Percentiles rank a stretch among this genome's conserved stretches.
These are phyloP conservation scores for Thelonectria olida DNA, from an alignment of 2,329 filamentous ascomycete genomes.

Conservation along the genomic window DNA sequence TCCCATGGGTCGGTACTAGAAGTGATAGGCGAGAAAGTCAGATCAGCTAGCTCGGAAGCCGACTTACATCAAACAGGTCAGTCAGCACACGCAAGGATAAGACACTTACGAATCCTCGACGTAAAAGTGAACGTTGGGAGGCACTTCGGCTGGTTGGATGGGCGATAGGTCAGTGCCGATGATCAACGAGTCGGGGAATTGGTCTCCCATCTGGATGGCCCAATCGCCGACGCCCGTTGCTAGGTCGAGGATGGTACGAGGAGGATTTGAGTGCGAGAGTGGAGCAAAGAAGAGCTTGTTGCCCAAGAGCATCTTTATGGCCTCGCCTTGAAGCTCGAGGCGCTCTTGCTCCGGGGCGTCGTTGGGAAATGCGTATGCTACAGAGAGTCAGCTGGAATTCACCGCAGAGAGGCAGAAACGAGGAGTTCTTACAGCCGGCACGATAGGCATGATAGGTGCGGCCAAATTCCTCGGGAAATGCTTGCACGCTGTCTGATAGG, in stretches of 20 bases:
- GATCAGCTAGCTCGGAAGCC: too few relatives aligned
- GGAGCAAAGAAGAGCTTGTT: conserved; percentile 52
- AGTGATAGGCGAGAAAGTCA: conserved; percentile 44
- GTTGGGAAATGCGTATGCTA: conserved; percentile 56
- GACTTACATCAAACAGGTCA: too few relatives aligned
- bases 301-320: conserved; percentile 47
- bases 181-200: conserved; percentile 65
- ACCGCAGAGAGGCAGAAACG: background rate
- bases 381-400: background rate
- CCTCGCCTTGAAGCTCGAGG: conserved; percentile 48
- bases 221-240: conserved; percentile 61
- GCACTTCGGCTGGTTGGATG: conserved; percentile 70
- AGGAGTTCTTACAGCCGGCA: conserved; percentile 51
- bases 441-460: conserved; percentile 57
- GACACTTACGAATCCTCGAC: conserved; percentile 66
- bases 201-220: conserved; percentile 72
- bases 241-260: conserved; percentile 50
- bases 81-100: too few relatives aligned
- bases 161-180: conserved; percentile 73
- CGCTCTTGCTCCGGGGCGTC: conserved; percentile 52
- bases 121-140: conserved; percentile 77
- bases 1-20: conserved; percentile 54
- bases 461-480: conserved; percentile 51
- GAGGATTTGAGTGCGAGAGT: conserved; percentile 42
- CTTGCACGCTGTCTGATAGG: conserved; percentile 45